Evolutionary conservation across 768 basidiomycete species (phyloP).

Genomic region (Auriscalpium vulgare): DNA sequence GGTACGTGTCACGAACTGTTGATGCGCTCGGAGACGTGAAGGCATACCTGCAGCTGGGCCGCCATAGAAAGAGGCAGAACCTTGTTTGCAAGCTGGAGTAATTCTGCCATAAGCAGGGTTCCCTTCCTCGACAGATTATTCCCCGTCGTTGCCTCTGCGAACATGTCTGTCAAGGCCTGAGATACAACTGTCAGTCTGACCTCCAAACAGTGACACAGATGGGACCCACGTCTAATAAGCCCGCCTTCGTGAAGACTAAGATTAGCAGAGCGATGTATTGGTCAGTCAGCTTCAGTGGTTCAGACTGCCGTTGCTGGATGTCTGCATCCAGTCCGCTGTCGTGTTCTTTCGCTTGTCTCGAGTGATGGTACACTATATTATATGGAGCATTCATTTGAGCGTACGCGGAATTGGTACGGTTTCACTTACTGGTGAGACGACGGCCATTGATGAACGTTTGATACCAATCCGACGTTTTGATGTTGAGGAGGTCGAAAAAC

Average conservation of each 20-base stretch:
- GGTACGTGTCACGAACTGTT: neutral
- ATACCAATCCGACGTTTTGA: constrained; percentile 90
- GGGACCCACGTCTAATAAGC: constrained; percentile 70
- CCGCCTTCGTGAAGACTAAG: constrained; percentile 78
- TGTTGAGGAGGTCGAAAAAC: constrained; percentile 89
- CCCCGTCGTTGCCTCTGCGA: constrained; percentile 71
- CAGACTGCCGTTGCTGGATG: constrained; percentile 31
- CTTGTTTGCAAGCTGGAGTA: constrained; percentile 81
- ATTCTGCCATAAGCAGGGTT: constrained; percentile 83
- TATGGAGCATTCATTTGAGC: neutral
- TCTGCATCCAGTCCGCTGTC: constrained; percentile 16
- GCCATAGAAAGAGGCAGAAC: constrained; percentile 78
- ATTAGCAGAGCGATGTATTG: constrained; percentile 88
- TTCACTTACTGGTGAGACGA: constrained; percentile 67
- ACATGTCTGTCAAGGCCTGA: constrained; percentile 78
- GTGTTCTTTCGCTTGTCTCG: constrained; percentile 10
- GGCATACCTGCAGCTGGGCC: constrained; percentile 70
- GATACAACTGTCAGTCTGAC: constrained; percentile 1
- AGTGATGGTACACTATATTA: constrained; percentile 47
- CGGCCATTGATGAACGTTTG: constrained; percentile 87
- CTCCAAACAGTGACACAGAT: neutral
- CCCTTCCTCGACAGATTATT: constrained; percentile 81
- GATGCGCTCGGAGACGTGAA: neutral
- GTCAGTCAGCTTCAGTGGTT: constrained; percentile 77
- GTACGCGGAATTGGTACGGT: neutral